Base-by-base conservation (phyloP, 2,329 filamentous ascomycete species). In the Myriosclerotinia scirpicola region DNA sequence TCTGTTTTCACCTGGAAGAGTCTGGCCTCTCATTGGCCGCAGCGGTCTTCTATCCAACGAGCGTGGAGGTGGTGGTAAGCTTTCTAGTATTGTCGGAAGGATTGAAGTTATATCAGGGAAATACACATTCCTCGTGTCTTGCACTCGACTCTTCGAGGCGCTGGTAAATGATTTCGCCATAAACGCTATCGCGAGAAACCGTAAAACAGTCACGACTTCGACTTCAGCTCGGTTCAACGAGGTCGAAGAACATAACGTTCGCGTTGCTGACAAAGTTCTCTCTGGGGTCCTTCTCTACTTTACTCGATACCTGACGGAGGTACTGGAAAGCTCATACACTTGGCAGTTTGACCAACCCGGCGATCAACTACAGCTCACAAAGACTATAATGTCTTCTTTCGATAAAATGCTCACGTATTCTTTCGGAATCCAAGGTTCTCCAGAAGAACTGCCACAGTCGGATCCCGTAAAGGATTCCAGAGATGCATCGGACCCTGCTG, bases 21-120 rank as follows among this genome's bases (percentile, higher is more conserved):
- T 97, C 7, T 98, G 95, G 93, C 93, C 94, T 4, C 91, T 94
- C 76, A 84, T 99, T 73, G 87, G 89, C 4, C 87, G 92, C 67
- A 96, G 92, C 76, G 87, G 89, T 69, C 81, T 99, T 22, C 82
- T 99, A 55, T 90, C 90, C 71, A 85, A 88, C 7, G 89, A 92
- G 71, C 88, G 91, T 12, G 89, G 88, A 69, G 88, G 22, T 20
- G 91, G 54, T 17, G 91, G 92, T 14, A 88, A 90, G 68, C 83
- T 99, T 68, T 86, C 89, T 50, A 87, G 87, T 60, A 88, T 98
- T 62, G 85, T 96, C 3, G 91, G 91, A n/a, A 89, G 87, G 34
- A 85, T 93, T 3, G 95, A 99, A 75, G 84, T 96, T 66, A 86
- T 90, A 2, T 84, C 85, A 5, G 90, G 90, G 62, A 85, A 89